Conservation (phyloP, 2,329 filamentous ascomycete genomes). For the Chaetomium globosum region DNA sequence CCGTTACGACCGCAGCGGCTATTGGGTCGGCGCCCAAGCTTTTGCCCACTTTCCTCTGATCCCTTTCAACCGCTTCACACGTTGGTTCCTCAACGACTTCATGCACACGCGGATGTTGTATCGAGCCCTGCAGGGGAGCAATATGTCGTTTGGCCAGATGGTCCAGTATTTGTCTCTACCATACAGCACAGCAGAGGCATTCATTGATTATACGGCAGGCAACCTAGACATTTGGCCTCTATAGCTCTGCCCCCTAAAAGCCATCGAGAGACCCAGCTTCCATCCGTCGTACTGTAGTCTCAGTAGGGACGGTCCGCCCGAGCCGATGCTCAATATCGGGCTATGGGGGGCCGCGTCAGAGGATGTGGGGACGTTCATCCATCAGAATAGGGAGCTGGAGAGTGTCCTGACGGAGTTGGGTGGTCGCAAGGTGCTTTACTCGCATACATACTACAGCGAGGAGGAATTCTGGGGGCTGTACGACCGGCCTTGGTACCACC, state of each 20-base stretch:
- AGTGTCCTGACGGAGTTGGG: neutral
- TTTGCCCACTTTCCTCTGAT: neutral
- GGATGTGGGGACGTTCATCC: neutral
- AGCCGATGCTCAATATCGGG: slow-evolving; percentile 15
- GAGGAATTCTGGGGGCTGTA: slow-evolving; percentile 18
- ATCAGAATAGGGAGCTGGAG: slow-evolving; percentile 3
- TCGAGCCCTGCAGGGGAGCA: slow-evolving; percentile 8
- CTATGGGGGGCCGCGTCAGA: neutral
- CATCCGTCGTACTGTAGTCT: neutral
- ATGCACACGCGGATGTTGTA: slow-evolving; percentile 20
- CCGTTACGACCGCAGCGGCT: slow-evolving; percentile 17
- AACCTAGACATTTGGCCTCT: slow-evolving; percentile 14
- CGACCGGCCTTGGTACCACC: slow-evolving; percentile 4
- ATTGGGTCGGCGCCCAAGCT: slow-evolving; percentile 4
- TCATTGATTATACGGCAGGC: slow-evolving; percentile 4
- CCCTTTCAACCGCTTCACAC: slow-evolving; percentile 18
- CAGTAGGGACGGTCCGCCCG: neutral
- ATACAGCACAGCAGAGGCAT: neutral
- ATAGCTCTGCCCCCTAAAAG: slow-evolving; percentile 9
- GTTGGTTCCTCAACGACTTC: slow-evolving; percentile 22
- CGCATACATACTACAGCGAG: slow-evolving; percentile 10
- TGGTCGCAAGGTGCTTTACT: slow-evolving; percentile 14
- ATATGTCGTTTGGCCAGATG: neutral
- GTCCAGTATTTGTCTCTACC: slow-evolving; percentile 14
- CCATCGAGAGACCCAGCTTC: neutral